Conservation (phyloP, 208 protist species). For the Crithidia expoeki region DNA sequence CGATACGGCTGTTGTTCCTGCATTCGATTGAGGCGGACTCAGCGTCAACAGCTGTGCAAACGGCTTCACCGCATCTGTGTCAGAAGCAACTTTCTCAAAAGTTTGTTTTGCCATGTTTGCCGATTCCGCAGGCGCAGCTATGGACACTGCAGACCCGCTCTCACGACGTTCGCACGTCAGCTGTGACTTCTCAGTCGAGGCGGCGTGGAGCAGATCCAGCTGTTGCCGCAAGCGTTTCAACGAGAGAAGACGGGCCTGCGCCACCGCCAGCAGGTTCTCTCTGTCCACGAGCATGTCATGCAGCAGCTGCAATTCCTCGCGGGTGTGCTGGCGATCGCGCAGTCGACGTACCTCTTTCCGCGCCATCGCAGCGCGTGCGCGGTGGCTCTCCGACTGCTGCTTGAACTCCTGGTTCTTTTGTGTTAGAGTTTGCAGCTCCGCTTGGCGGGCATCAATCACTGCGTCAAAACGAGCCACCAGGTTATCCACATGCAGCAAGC, state of each 20-base stretch:
- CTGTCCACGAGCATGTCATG: conserved; percentile 62
- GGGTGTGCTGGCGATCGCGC: conserved; percentile 41
- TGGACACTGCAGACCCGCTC: neutral
- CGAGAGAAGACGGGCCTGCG: conserved; percentile 36
- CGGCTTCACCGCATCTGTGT: neutral
- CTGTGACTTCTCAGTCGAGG: conserved; percentile 11
- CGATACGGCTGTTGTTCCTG: neutral
- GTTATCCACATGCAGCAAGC: conserved; percentile 17
- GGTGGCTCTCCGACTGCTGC: conserved; percentile 34
- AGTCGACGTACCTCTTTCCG: conserved; percentile 27
- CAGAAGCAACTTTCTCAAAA: too few relatives aligned
- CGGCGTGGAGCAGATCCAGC: conserved; percentile 35
- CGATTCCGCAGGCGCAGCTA: neutral
- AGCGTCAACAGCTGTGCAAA: neutral
- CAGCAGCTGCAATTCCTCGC: conserved; percentile 66
- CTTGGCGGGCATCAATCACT: conserved; percentile 27
- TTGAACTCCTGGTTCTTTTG: conserved; percentile 20
- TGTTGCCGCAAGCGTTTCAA: conserved; percentile 45
- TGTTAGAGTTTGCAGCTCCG: conserved; percentile 14
- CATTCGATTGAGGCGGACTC: neutral
- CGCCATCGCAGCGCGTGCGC: conserved; percentile 11
- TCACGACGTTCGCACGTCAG: neutral
- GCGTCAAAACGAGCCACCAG: conserved; percentile 19
- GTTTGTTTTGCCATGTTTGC: neutral
- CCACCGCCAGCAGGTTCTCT: conserved; percentile 41